Evolutionary conservation across 352 stramenopile species (phyloP), one percentile per base, ranked within the genome.

Genomic region (Phytophthora crassamura): DNA sequence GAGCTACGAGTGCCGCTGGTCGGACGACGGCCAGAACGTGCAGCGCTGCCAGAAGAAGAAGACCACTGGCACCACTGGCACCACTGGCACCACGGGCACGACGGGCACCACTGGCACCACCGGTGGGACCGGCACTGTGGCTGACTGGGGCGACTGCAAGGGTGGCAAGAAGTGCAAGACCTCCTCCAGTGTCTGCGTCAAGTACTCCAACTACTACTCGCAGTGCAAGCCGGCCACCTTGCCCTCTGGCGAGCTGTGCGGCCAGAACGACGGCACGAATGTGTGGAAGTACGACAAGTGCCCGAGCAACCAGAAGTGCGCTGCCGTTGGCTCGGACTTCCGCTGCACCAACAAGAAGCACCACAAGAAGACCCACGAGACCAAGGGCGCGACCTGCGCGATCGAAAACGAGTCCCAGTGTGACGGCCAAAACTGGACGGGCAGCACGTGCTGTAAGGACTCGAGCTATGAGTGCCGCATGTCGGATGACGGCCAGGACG

Each of bases 191-290:
- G 25, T 59, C 7, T 75, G 74, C 9, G 64, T 75, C 18, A 51
- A 62, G 28, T 48, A 80, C 57, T 77, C 72, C 12, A 57, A 49
- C 36, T 65, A 71, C 52, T 80, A 74, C 58, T 64, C 68, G 39
- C 65, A 78, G 43, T 78, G 70, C 60, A 78, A 74, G 52, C 70
- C 70, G 0, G 30, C 20, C 0, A 66, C 51, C 2, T 34, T 78
- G 1, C 51, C 56, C 0, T 7, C 36, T 10, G 70, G 66, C 0
- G 66, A 72, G n/a, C 52, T 78, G 5, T 78, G 70, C 47, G 70
- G 70, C 54, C 70, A 78, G 52, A 75, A 78, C 28, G 66, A 78
- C 41, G 66, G 57, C 42, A 63, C 54, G 10, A 78, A 73, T n/a
- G 59, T 69, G 20, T 78, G 70, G 70, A 62, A 59, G 42, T 74